Evolutionary conservation across 768 basidiomycete genomes (phyloP).

Genomic region (Erythrobasidium yunnanense): DNA sequence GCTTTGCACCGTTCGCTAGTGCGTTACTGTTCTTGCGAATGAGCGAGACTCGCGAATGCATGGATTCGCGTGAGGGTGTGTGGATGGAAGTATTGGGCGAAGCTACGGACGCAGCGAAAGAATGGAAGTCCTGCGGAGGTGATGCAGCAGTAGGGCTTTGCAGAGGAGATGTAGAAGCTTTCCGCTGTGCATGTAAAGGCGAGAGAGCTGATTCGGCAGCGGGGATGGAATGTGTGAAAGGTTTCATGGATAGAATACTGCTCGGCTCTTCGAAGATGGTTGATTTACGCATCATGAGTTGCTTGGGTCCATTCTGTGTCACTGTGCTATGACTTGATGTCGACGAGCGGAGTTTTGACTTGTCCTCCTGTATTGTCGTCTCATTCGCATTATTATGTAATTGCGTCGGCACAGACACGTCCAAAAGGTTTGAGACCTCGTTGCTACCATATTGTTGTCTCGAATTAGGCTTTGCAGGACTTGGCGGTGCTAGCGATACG

Average conservation of each 20-base stretch:
- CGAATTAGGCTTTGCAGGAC: background rate
- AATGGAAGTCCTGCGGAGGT: background rate
- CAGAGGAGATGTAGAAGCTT: background rate
- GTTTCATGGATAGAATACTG: background rate
- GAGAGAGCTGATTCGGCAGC: background rate
- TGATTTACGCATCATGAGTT: conserved; percentile 2
- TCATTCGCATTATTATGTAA: no score
- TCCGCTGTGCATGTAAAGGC: background rate
- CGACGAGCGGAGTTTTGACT: background rate
- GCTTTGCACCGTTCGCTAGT: no score
- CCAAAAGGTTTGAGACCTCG: conserved; percentile 14
- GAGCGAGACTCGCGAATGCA: background rate
- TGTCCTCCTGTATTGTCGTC: background rate
- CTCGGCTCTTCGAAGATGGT: conserved; percentile 14
- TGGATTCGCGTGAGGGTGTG: background rate
- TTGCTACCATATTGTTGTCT: background rate
- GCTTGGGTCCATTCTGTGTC: conserved; percentile 6
- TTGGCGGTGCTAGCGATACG: background rate
- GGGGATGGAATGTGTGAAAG: background rate
- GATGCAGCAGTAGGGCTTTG: background rate
- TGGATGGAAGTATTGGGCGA: background rate
- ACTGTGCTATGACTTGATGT: background rate
- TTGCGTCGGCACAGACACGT: conserved; percentile 16
- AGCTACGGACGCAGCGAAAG: background rate
- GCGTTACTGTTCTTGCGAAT: background rate